Evolutionary conservation across 2,329 filamentous ascomycete species (phyloP).

Genomic region (Cercospora zeae-maydis): DNA sequence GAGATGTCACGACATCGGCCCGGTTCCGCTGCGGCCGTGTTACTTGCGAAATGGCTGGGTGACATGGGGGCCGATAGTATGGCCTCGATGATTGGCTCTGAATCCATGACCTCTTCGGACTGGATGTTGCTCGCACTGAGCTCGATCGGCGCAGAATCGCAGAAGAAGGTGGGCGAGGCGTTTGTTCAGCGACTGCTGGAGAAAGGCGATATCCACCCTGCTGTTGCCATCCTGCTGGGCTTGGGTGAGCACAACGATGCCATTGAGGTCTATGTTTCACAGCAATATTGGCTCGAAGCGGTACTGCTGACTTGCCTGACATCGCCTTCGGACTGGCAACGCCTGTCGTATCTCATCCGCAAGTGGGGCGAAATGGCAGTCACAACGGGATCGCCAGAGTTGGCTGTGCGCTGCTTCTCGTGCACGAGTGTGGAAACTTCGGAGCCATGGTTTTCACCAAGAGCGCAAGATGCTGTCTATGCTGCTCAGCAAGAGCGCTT

Average conservation of each 20-base stretch:
- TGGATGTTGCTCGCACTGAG: slow-evolving; percentile 96
- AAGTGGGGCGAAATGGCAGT: slow-evolving; percentile 96
- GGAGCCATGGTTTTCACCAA: slow-evolving; percentile 84
- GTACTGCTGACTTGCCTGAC: slow-evolving; percentile 80
- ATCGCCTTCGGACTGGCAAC: slow-evolving; percentile 83
- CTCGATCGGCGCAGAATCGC: slow-evolving; percentile 71
- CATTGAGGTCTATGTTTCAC: slow-evolving; percentile 92
- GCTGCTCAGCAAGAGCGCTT: slow-evolving; percentile 51
- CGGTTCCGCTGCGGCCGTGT: slow-evolving; percentile 72
- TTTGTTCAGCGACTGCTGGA: slow-evolving; percentile 89
- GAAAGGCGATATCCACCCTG: slow-evolving; percentile 84
- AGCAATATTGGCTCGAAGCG: slow-evolving; percentile 88
- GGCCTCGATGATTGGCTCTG: slow-evolving; percentile 67
- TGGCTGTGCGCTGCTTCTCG: slow-evolving; percentile 90
- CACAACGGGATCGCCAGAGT: slow-evolving; percentile 77
- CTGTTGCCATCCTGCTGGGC: slow-evolving; percentile 86
- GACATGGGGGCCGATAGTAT: slow-evolving; percentile 79
- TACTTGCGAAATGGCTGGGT: slow-evolving; percentile 89
- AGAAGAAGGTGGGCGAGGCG: slow-evolving; percentile 84
- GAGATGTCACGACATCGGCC: slow-evolving; percentile 71
- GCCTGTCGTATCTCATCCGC: slow-evolving; percentile 79
- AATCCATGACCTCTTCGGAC: slow-evolving; percentile 87
- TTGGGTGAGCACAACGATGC: slow-evolving; percentile 91
- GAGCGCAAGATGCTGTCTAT: slow-evolving; percentile 60
- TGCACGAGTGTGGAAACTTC: slow-evolving; percentile 82